Percentiles rank a stretch among this genome's conserved stretches.
Conservation (phyloP, 2,329 filamentous ascomycete species). For the Bipolaris gigantea region DNA sequence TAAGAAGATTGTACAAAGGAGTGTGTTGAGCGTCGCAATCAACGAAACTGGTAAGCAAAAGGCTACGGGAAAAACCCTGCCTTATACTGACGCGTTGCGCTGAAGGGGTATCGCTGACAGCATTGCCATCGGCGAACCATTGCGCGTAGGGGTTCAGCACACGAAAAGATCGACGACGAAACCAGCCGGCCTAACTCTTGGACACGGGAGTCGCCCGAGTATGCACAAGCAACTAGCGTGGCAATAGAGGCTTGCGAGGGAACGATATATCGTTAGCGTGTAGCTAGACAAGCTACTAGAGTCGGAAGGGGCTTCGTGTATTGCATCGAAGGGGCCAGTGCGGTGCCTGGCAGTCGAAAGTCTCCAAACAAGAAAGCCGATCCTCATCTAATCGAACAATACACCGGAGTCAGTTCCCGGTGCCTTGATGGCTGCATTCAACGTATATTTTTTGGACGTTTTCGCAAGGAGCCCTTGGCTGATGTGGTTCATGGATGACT, state of each 20-base stretch:
- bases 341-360: constrained; percentile 3
- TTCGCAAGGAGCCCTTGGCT: not conserved
- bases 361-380: not conserved
- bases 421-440: too few species aligned
- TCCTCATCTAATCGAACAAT: constrained; percentile 7
- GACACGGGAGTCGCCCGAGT: constrained; percentile 8
- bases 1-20: constrained; percentile 4
- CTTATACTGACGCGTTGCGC: constrained; percentile 3
- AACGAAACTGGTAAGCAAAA: not conserved
- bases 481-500: not conserved
- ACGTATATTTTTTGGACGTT: constrained; percentile 3
- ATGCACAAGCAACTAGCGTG: constrained; percentile 3
- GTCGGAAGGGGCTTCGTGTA: constrained; percentile 3
- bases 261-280: constrained; percentile 5
- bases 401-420: constrained; percentile 6
- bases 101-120: not conserved
- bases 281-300: not conserved
- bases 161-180: not conserved
- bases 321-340: constrained; percentile 1
- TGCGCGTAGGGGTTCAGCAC: not conserved
- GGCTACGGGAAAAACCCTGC: not conserved
- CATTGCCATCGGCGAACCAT: constrained; percentile 1
- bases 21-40: constrained; percentile 5
- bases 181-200: constrained; percentile 2
- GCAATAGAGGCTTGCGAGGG: constrained; percentile 1